phyloP scores from a whole-genome alignment of 176 grass and related monocot species.

The Bromus sterilis region DNA sequence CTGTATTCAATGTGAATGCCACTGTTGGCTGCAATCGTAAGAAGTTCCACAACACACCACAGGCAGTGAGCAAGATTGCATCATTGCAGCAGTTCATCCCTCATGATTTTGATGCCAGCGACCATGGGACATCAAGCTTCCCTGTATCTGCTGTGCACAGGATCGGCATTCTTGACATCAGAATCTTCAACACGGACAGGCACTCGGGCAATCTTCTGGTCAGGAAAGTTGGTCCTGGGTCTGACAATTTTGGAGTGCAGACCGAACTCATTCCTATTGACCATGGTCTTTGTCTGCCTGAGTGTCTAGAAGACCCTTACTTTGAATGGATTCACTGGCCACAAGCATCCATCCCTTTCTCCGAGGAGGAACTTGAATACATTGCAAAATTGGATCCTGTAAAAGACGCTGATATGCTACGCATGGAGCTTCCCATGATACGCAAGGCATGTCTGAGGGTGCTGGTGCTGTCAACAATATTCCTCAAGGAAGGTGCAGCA shows the following conservation, averaged over 20 bases:
- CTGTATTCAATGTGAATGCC: constrained; percentile 74
- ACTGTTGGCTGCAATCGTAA: constrained; percentile 39
- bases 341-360: constrained; percentile 83
- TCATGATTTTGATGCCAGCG: constrained; percentile 96
- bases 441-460: constrained; percentile 74
- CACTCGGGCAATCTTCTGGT: constrained; percentile 90
- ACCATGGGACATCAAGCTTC: constrained; percentile 88
- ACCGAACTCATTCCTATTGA: constrained; percentile 87
- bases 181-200: constrained; percentile 96
- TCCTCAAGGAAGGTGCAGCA: constrained; percentile 73
- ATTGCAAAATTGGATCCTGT: constrained; percentile 63
- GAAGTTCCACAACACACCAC: constrained; percentile 25
- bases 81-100: constrained; percentile 82
- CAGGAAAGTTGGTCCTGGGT: constrained; percentile 44
- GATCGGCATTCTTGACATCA: constrained; percentile 89
- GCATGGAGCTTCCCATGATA: constrained; percentile 68
- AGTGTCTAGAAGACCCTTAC: constrained; percentile 91
- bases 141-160: constrained; percentile 85
- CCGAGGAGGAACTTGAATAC: constrained; percentile 77
- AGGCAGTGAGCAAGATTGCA: constrained; percentile 83
- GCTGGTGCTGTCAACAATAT: constrained; percentile 74
- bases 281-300: constrained; percentile 85
- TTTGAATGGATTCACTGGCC: constrained; percentile 99
- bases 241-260: constrained; percentile 59
- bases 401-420: constrained; percentile 69